Evolutionary conservation across 78 protist species (phyloP).

Genomic region (Bodo saltans): DNA sequence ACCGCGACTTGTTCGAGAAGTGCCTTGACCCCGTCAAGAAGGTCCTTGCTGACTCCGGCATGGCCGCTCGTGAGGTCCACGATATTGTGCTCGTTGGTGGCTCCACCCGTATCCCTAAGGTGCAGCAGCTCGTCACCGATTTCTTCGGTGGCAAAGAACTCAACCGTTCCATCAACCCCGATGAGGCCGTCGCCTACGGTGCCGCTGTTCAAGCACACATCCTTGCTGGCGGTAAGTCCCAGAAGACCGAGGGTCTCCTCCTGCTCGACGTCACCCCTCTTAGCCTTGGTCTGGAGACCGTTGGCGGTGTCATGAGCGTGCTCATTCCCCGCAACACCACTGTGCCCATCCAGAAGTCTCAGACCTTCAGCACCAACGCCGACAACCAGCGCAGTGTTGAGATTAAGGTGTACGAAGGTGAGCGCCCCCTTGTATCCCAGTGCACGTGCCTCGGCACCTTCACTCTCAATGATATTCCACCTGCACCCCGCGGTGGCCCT

Average conservation of each 20-base stretch:
- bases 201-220: constrained; percentile 99
- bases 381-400: constrained; percentile 78
- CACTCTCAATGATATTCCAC: constrained; percentile 79
- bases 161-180: constrained; percentile 89
- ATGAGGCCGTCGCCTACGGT: constrained; percentile 97
- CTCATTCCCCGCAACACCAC: constrained; percentile 96
- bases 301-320: constrained; percentile 97
- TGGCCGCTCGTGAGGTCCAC: constrained; percentile 65
- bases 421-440: constrained; percentile 69
- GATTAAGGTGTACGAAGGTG: constrained; percentile 97
- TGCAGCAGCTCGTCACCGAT: constrained; percentile 87
- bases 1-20: constrained; percentile 82
- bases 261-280: constrained; percentile 84
- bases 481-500: constrained; percentile 94
- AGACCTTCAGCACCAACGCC: constrained; percentile 90
- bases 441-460: constrained; percentile 87
- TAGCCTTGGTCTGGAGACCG: constrained; percentile 96
- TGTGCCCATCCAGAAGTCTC: constrained; percentile 91
- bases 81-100: constrained; percentile 97
- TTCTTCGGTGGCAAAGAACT: constrained; percentile 94
- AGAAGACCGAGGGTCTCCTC: constrained; percentile 84
- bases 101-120: constrained; percentile 88
- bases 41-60: constrained; percentile 82
- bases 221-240: constrained; percentile 60
- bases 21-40: constrained; percentile 84